phyloP scores from a whole-genome alignment of 805 yeast species.

The Yarrowia bubula region DNA sequence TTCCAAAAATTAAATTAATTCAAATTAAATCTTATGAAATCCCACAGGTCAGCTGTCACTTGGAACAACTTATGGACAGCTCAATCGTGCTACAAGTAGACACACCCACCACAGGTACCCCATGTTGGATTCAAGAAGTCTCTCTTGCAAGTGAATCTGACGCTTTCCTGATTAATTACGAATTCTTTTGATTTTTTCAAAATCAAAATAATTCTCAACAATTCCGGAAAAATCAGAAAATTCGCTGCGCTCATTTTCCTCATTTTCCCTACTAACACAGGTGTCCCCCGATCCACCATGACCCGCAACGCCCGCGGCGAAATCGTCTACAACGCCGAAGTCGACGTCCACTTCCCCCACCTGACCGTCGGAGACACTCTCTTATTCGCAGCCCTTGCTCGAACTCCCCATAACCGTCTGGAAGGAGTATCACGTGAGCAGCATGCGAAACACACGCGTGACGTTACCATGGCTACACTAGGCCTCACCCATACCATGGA shows the following conservation, averaged over 20 bases:
- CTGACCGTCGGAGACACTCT: conserved; percentile 66
- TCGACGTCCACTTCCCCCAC: conserved; percentile 67
- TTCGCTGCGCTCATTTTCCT: neutral
- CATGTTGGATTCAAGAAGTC: no score
- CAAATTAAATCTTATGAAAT: no score
- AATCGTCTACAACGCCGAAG: conserved; percentile 68
- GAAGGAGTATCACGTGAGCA: conserved; percentile 54
- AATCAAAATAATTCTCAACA: no score
- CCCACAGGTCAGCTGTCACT: no score
- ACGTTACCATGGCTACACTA: conserved; percentile 53
- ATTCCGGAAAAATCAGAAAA: no score
- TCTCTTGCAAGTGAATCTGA: no score
- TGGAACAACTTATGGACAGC: no score
- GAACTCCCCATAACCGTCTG: conserved; percentile 61
- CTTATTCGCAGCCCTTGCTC: conserved; percentile 56
- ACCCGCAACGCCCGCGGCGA: conserved; percentile 59
- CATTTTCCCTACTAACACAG: neutral
- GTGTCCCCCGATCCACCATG: conserved; percentile 51
- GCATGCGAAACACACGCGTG: conserved; percentile 53
- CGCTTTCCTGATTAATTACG: no score
- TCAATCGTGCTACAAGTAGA: no score
- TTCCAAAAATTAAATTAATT: no score
- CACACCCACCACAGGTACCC: no score
- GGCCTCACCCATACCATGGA: conserved; percentile 52
- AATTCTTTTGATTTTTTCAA: no score